Percentiles rank a stretch among this genome's conserved stretches.
Evolutionary conservation across 2,329 filamentous ascomycete genomes (phyloP).

Genomic region (Myriosclerotinia scirpicola): DNA sequence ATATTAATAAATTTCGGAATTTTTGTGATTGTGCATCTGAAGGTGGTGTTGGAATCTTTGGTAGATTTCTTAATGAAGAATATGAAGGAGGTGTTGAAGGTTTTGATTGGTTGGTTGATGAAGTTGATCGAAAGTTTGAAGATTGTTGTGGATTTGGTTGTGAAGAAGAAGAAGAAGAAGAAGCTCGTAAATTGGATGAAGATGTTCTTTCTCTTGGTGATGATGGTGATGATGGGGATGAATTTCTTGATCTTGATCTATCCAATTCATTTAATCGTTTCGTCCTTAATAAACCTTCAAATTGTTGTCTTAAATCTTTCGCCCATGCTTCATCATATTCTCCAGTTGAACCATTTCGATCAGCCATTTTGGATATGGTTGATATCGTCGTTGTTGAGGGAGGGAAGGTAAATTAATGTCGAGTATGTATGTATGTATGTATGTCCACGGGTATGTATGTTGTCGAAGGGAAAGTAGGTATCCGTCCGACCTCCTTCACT

Average conservation of each 20-base stretch:
- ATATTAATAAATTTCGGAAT: constrained; percentile 79
- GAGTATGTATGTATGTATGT: not conserved
- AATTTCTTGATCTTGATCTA: constrained; percentile 57
- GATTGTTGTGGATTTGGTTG: constrained; percentile 31
- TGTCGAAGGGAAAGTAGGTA: not conserved
- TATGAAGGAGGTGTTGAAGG: constrained; percentile 56
- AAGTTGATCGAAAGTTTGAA: constrained; percentile 47
- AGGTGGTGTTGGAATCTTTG: constrained; percentile 73
- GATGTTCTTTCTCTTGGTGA: constrained; percentile 53
- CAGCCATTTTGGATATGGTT: constrained; percentile 31
- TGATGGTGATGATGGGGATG: constrained; percentile 52
- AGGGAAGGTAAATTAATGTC: not conserved
- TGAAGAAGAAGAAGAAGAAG: not conserved
- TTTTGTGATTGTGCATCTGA: constrained; percentile 69
- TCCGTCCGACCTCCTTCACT: constrained; percentile 1
- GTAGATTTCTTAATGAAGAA: constrained; percentile 61
- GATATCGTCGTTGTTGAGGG: constrained; percentile 1
- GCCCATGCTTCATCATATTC: constrained; percentile 70
- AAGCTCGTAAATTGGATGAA: constrained; percentile 48
- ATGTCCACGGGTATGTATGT: not conserved
- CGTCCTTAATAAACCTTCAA: constrained; percentile 82
- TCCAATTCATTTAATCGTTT: constrained; percentile 84
- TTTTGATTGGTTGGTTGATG: constrained; percentile 41
- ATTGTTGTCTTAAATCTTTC: constrained; percentile 75
- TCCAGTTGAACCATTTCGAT: constrained; percentile 30